phyloP scores from a whole-genome alignment of 176 grass and related monocot species.

The Puccinellia tenuiflora region DNA sequence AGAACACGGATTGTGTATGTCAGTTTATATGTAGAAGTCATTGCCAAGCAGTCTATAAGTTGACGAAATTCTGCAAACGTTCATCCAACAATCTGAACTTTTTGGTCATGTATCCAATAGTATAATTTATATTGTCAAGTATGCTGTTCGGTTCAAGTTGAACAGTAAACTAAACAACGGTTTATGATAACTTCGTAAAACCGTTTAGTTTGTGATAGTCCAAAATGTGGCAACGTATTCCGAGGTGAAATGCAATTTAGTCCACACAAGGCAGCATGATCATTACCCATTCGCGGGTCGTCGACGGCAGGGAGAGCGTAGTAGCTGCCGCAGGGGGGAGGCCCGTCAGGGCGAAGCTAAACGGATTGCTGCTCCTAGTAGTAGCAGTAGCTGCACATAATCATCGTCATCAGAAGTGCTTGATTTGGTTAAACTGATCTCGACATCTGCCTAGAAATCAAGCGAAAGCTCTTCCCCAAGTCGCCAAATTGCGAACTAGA shows the following conservation, averaged over 20 bases:
- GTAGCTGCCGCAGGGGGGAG: conserved; percentile 36
- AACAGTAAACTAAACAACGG: neutral
- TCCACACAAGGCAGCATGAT: too few species aligned
- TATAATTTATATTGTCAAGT: neutral
- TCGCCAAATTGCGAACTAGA: neutral
- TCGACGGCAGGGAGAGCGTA: conserved; percentile 39
- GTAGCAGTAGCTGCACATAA: conserved; percentile 15
- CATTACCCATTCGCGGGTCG: conserved; percentile 32
- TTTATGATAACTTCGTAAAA: neutral
- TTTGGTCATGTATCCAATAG: too few species aligned
- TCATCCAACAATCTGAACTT: too few species aligned
- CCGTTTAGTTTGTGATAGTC: too few species aligned
- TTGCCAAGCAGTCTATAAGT: neutral
- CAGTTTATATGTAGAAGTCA: neutral
- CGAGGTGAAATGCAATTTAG: too few species aligned
- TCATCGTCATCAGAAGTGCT: neutral
- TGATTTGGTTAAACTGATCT: too few species aligned
- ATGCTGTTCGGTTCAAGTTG: neutral
- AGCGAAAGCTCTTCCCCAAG: neutral
- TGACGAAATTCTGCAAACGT: neutral
- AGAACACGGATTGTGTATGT: neutral
- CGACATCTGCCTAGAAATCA: neutral
- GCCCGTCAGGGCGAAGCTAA: conserved; percentile 25
- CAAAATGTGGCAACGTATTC: too few species aligned
- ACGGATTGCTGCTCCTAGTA: neutral